These are phyloP conservation scores for Candida fluviatilis DNA, from an alignment of 805 yeast genomes.

Conservation along the genomic window DNA sequence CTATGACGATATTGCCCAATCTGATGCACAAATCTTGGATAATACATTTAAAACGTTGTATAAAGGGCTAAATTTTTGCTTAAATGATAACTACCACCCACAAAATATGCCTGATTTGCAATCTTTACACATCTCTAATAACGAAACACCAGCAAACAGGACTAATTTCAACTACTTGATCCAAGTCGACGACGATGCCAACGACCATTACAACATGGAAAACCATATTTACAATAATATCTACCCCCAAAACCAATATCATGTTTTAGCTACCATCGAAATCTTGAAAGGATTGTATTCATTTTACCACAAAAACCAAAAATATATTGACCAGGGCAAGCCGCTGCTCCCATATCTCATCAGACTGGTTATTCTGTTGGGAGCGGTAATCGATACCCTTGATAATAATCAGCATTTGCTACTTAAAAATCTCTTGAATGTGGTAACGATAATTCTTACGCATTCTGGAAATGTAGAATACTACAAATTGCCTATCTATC, in stretches of 20 bases:
- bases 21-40: slow-evolving; percentile 6
- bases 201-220: slow-evolving; percentile 2
- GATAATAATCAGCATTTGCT: slow-evolving; percentile 2
- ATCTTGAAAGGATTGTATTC: slow-evolving; percentile 22
- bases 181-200: slow-evolving; percentile 1
- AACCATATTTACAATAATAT: slow-evolving; percentile 3
- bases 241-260: slow-evolving; percentile 5
- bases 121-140: neutral
- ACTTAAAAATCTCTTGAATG: slow-evolving; percentile 9
- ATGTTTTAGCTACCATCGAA: slow-evolving; percentile 13
- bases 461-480: slow-evolving; percentile 3
- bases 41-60: slow-evolving; percentile 11
- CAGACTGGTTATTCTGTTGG: slow-evolving; percentile 3
- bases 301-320: slow-evolving; percentile 18
- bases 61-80: slow-evolving; percentile 13
- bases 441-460: slow-evolving; percentile 8
- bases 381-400: neutral
- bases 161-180: neutral
- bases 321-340: slow-evolving; percentile 1
- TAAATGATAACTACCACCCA: slow-evolving; percentile 1
- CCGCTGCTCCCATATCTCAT: neutral
- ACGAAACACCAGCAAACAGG: neutral
- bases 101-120: neutral
- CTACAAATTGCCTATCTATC: slow-evolving; percentile 1
- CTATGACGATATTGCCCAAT: slow-evolving; percentile 18